Evolutionary conservation across 2,329 filamentous ascomycete genomes (phyloP).

Genomic region (Colletotrichum orbiculare): DNA sequence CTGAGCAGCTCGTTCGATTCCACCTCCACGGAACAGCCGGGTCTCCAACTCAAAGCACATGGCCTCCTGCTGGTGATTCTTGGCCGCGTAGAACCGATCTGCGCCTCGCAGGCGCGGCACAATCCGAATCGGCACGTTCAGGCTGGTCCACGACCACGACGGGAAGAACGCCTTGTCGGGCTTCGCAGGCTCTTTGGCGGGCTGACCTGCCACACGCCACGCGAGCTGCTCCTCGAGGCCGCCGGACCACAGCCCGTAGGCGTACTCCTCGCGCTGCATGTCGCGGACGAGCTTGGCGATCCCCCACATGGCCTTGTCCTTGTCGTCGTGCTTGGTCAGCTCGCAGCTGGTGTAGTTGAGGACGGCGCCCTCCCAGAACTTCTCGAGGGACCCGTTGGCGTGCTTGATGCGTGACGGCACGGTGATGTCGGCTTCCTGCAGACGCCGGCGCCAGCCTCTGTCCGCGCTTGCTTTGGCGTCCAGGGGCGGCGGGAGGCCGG

Average conservation of each 20-base stretch:
- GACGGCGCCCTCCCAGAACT: constrained; percentile 39
- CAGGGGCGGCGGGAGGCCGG: constrained; percentile 33
- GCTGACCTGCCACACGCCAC: constrained; percentile 27
- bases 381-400: constrained; percentile 5
- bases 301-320: constrained; percentile 37
- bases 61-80: not conserved
- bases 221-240: constrained; percentile 37
- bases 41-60: constrained; percentile 6
- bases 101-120: not conserved
- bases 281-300: constrained; percentile 34
- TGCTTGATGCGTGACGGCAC: not conserved
- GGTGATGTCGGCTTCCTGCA: constrained; percentile 7
- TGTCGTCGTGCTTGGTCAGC: constrained; percentile 35
- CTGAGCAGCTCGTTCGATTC: not conserved
- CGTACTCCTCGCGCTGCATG: constrained; percentile 20
- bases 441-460: constrained; percentile 16
- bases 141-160: constrained; percentile 16
- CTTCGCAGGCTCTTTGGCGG: too few relatives aligned
- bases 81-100: not conserved
- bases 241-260: constrained; percentile 36
- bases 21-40: not conserved
- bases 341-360: constrained; percentile 37
- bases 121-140: constrained; percentile 2
- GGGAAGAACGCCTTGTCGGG: not conserved
- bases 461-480: constrained; percentile 7